phyloP scores from a whole-genome alignment of 2,329 filamentous ascomycete genomes.

The Hypoxylon sp. region DNA sequence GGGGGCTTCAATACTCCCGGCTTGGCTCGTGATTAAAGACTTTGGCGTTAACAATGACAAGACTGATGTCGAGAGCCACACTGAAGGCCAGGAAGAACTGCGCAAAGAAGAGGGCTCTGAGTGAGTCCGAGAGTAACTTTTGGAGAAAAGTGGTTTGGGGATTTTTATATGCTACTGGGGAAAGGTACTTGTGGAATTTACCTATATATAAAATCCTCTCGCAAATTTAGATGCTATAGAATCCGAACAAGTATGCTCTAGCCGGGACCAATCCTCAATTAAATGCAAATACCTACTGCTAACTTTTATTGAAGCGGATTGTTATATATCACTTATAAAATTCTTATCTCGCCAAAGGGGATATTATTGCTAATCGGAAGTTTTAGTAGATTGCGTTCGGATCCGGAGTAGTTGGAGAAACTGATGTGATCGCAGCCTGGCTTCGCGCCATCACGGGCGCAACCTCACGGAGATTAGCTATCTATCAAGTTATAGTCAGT shows the following conservation, averaged over 20 bases:
- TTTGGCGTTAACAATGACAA: conserved; percentile 59
- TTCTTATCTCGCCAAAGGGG: background rate
- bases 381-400: conserved; percentile 10
- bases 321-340: background rate
- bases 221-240: background rate
- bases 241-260: too few relatives aligned
- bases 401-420: conserved; percentile 13
- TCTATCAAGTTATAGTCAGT: conserved; percentile 21
- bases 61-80: conserved; percentile 21
- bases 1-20: conserved; percentile 73
- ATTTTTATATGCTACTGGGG: background rate
- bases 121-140: background rate
- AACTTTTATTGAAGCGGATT: background rate
- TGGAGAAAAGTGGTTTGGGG: background rate
- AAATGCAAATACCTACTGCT: too few relatives aligned
- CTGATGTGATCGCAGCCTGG: conserved; percentile 34
- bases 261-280: background rate
- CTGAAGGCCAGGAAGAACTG: conserved; percentile 19
- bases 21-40: conserved; percentile 75
- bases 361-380: background rate
- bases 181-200: background rate
- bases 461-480: conserved; percentile 33
- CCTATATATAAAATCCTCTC: too few relatives aligned
- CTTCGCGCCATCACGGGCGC: conserved; percentile 35
- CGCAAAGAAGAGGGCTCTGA: conserved; percentile 17